These are phyloP conservation scores for Cladosporium sp. DNA, from an alignment of 2,329 filamentous ascomycete genomes.

Conservation along the genomic window DNA sequence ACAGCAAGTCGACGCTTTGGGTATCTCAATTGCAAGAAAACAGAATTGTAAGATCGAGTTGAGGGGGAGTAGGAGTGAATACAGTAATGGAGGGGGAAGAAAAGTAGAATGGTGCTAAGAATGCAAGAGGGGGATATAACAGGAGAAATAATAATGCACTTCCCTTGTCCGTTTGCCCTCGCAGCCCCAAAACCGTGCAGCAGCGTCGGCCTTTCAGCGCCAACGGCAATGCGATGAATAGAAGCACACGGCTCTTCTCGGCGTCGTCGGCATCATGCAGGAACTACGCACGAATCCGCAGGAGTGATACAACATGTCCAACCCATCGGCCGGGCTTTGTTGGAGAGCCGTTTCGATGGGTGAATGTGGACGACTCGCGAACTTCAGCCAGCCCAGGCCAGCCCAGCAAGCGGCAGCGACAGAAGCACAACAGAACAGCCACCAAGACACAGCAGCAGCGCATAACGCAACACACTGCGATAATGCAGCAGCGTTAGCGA, in stretches of 20 bases:
- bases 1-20: background rate
- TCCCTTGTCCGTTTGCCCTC: background rate
- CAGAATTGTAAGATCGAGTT: background rate
- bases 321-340: constrained; percentile 6
- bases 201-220: constrained; percentile 7
- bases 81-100: background rate
- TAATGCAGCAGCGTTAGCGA: background rate
- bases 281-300: background rate
- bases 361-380: background rate
- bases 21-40: constrained; percentile 6
- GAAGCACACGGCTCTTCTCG: background rate
- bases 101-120: constrained; percentile 15
- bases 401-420: background rate
- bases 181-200: background rate
- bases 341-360: constrained; percentile 9
- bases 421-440: background rate
- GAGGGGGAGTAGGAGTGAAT: background rate
- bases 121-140: background rate
- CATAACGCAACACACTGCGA: background rate
- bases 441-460: background rate
- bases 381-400: background rate
- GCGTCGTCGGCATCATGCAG: constrained; percentile 7
- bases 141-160: constrained; percentile 2
- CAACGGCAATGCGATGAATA: background rate
- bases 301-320: background rate